phyloP scores from a whole-genome alignment of 805 yeast species.

The Zygoascus tannicola region DNA sequence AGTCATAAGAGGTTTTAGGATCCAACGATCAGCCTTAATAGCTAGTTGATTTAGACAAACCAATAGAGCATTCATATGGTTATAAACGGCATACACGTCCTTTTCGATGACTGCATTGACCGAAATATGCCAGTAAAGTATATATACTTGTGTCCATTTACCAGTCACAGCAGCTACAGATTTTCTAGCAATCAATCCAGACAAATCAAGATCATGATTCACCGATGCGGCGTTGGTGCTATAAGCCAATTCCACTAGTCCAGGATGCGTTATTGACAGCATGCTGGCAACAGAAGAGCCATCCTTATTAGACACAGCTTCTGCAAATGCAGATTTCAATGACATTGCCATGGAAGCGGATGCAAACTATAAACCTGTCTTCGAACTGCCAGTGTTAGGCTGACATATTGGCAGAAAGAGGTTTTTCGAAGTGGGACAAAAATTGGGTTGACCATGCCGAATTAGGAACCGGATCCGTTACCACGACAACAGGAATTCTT shows the following conservation, averaged over 20 bases:
- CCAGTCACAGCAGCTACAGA: neutral
- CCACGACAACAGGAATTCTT: too few relatives aligned
- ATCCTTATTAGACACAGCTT: neutral
- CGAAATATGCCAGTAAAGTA: neutral
- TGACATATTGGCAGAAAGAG: too few relatives aligned
- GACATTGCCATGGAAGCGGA: too few relatives aligned
- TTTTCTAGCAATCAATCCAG: neutral
- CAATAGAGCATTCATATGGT: slow-evolving; percentile 17
- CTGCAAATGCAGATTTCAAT: neutral
- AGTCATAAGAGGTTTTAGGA: slow-evolving; percentile 21
- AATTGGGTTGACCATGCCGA: too few relatives aligned
- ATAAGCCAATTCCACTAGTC: neutral
- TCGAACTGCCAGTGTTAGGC: too few relatives aligned
- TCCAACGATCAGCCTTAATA: slow-evolving; percentile 69
- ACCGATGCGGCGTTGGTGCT: neutral
- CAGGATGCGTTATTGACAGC: neutral
- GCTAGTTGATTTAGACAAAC: slow-evolving; percentile 58
- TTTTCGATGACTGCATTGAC: neutral
- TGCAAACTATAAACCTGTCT: too few relatives aligned
- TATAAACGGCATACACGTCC: neutral
- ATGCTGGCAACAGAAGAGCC: neutral
- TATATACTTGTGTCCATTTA: neutral
- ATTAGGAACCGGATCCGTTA: too few relatives aligned
- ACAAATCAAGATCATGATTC: neutral
- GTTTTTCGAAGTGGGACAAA: too few relatives aligned